A percentile compares a stretch with the other conserved stretches of the same genome.
These are phyloP conservation scores for Populus ilicifolia DNA, from an alignment of 345 rosid species.

Conservation along the genomic window DNA sequence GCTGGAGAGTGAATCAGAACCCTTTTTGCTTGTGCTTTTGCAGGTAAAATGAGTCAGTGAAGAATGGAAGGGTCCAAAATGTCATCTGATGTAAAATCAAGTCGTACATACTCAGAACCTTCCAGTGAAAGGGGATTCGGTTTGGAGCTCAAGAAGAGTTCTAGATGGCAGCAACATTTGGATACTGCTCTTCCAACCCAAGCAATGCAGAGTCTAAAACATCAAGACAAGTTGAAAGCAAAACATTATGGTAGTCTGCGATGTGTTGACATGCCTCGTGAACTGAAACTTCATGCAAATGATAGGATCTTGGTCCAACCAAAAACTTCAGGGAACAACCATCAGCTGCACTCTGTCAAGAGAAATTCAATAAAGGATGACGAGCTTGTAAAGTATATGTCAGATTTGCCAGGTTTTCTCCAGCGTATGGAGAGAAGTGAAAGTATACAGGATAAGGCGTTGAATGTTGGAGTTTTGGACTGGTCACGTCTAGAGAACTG, in stretches of 20 bases:
- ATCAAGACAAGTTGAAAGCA: slow-evolving; percentile 32
- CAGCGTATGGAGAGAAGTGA: slow-evolving; percentile 49
- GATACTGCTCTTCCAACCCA: slow-evolving; percentile 28
- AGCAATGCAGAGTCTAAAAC: slow-evolving; percentile 26
- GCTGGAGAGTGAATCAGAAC: neutral
- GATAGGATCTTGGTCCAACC: slow-evolving; percentile 24
- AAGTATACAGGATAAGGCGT: slow-evolving; percentile 50
- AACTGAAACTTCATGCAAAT: slow-evolving; percentile 16
- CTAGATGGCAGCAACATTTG: slow-evolving; percentile 31
- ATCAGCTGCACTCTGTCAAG: slow-evolving; percentile 15
- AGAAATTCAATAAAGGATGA: slow-evolving; percentile 41
- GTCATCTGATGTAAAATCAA: slow-evolving; percentile 25
- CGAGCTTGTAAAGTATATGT: slow-evolving; percentile 79
- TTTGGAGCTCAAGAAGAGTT: slow-evolving; percentile 34
- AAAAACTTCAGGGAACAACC: slow-evolving; percentile 30
- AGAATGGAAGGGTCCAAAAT: slow-evolving; percentile 12
- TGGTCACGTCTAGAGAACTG: slow-evolving; percentile 71
- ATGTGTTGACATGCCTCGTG: slow-evolving; percentile 14
- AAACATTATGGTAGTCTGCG: slow-evolving; percentile 15
- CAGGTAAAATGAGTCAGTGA: slow-evolving; percentile 16
- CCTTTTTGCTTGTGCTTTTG: neutral
- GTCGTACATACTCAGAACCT: slow-evolving; percentile 10
- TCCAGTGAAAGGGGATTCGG: slow-evolving; percentile 30
- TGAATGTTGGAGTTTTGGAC: slow-evolving; percentile 88
- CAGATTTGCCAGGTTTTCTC: slow-evolving; percentile 67